Conservation (phyloP, 1,284 basidiomycete species). For the Vanrija sp. region DNA sequence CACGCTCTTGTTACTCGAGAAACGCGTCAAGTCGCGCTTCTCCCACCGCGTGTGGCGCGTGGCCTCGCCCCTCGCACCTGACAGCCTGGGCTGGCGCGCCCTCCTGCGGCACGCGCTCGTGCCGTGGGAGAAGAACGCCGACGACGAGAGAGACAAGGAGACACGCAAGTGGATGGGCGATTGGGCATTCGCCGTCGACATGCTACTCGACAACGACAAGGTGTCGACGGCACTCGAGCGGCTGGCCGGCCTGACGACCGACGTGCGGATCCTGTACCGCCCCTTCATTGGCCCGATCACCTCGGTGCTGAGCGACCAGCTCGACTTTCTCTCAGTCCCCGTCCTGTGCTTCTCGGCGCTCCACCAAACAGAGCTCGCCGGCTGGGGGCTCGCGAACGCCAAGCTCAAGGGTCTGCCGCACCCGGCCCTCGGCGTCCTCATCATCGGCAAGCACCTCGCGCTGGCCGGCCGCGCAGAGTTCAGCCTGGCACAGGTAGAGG, state of each 20-base stretch:
- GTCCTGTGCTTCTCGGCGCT: slow-evolving; percentile 19
- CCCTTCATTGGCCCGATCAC: slow-evolving; percentile 53
- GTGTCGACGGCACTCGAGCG: slow-evolving; percentile 48
- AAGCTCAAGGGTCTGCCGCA: slow-evolving; percentile 37
- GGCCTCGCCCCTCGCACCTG: slow-evolving; percentile 56
- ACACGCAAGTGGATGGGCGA: slow-evolving; percentile 36
- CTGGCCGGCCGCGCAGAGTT: slow-evolving; percentile 62
- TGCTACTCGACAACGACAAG: slow-evolving; percentile 35
- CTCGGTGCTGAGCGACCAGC: slow-evolving; percentile 16
- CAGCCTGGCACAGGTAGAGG: slow-evolving; percentile 47
- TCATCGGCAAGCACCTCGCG: slow-evolving; percentile 63
- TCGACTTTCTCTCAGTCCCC: slow-evolving; percentile 30
- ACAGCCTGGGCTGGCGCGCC: slow-evolving; percentile 53
- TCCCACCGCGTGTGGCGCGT: slow-evolving; percentile 82
- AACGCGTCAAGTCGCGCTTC: slow-evolving; percentile 91
- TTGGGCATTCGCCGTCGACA: slow-evolving; percentile 62
- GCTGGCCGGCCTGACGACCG: slow-evolving; percentile 63
- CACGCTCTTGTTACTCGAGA: slow-evolving; percentile 83
- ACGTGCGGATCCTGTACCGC: slow-evolving; percentile 61
- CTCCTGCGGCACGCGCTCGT: slow-evolving; percentile 53
- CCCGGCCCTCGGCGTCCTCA: slow-evolving; percentile 43
- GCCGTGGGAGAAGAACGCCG: slow-evolving; percentile 27
- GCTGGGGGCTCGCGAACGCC: slow-evolving; percentile 29
- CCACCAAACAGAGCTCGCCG: slow-evolving; percentile 36
- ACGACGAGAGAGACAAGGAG: slow-evolving; percentile 51